Evolutionary conservation across 768 basidiomycete species (phyloP), one percentile per base, ranked within the genome.

Genomic region (Xerocomus potaroensis): DNA sequence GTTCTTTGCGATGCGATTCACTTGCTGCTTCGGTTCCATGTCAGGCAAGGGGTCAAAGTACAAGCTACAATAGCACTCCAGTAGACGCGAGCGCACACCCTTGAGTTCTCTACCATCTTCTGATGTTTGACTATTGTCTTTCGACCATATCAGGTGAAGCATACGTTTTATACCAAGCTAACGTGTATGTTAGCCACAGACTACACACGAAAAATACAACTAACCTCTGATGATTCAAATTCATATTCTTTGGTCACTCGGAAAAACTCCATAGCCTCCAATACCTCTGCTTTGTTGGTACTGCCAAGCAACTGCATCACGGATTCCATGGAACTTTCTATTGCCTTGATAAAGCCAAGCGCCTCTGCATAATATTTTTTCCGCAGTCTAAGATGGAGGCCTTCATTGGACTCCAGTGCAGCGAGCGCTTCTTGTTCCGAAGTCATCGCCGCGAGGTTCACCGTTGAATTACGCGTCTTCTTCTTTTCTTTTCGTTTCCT

Each of bases 111-210:
- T 78, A 19, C 79, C 81, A 40, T 84, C 83, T 54, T 83, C 81
- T n/a, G 80, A 80, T n/a, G 87, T 80, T 19, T 79, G 75, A 41
- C 71, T 86, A 59, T 91, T 91, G 60, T 99, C 95, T 63, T 98
- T 98, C 22, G 80, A 79, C 96, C 96, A 98, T 56, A 99, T 90
- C 21, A 99, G 74, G 64, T 98, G 96, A 12, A 99, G 64, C 95
- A 98, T 97, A 59, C 84, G 91, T 72, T 88, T 92, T 60, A 99
- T 84, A 1, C 96, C 96, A 12, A 69, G 67, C 91, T 95, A 54
- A 26, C 36, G 45, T 11, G 0, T 26, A 9, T 5, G 24, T 62
- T 5, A 56, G 50, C 19, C 49, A 21, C 24, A 15, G 35, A 5
- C 2, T 24, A 22, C 19, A 22, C 40, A 31, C 2, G 5, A 6